A percentile compares a stretch with the other conserved stretches of the same genome.
Conservation (phyloP, 257 asterid genomes). For the Solanum commersonii region DNA sequence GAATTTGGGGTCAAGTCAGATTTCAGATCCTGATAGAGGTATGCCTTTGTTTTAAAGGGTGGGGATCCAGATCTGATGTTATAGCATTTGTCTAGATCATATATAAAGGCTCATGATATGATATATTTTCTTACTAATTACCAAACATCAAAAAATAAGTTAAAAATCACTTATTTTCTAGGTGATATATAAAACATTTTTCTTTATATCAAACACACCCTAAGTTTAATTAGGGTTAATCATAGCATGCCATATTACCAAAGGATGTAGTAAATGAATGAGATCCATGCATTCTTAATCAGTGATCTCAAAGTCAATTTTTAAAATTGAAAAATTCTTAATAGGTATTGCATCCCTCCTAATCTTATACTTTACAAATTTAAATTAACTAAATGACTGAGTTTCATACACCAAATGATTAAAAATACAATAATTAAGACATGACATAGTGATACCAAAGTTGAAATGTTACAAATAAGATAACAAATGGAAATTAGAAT, state of each 20-base stretch:
- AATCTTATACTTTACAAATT: not conserved
- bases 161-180: too few species aligned
- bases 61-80: not conserved
- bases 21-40: not conserved
- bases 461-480: not conserved
- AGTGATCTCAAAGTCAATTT: not conserved
- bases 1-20: not conserved
- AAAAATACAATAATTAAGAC: not conserved
- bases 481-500: not conserved
- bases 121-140: too few species aligned
- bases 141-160: too few species aligned
- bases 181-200: not conserved
- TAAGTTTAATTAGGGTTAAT: not conserved
- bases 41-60: too few species aligned
- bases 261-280: not conserved
- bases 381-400: not conserved
- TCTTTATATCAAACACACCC: not conserved
- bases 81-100: too few species aligned
- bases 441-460: not conserved
- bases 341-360: not conserved
- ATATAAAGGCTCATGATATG: not conserved
- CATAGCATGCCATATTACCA: not conserved
- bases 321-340: not conserved
- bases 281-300: not conserved
- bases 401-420: not conserved